Evolutionary conservation across 2,329 filamentous ascomycete species (phyloP), one percentile per base, ranked within the genome.

Genomic region (Aspergillus uvarum): DNA sequence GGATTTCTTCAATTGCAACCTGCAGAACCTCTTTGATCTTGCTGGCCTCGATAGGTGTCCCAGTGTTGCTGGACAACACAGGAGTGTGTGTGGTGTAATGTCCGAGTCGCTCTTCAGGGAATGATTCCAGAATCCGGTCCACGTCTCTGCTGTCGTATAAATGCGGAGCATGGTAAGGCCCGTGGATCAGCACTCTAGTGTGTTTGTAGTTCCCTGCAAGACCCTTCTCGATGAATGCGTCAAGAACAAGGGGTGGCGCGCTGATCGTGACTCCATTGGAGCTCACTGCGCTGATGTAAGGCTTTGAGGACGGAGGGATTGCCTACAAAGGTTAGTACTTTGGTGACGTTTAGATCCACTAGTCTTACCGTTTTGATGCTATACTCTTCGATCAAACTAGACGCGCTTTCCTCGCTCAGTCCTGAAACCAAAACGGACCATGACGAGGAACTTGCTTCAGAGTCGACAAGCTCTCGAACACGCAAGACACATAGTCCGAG

Each of bases 261-360:
- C 83, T 86, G 69, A 87, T 80, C 16, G 84, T 87, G 58, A 87
- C 73, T 42, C 84, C 83, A 76, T 84, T 85, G 42, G 80, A 79
- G 63, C 83, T 85, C 61, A 86, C 80, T 16, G 84, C 84, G 67
- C 84, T 86, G 69, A 87, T 77, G 73, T 85, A 87, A 2, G 84
- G 82, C 63, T 77, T 81, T 59, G 76, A 81, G 49, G 82, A 80
- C 19, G 74, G 73, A 47, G 83, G 75, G 60, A 85, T 82, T 44
- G 76, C 77, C 69, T 76, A 38, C 8, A 24, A 60, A 2, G 3
- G 22, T 29, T 59, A 64, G 64, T 54, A 14, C 21, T 32, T 57
- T 12, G 19, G 12, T 14, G 14, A 8, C 5, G 35, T 24, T 2
- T 14, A 8, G 24, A 22, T 4, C 5, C 11, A 14, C 4, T n/a